Percentiles rank a stretch among this genome's conserved stretches.
phyloP scores from a whole-genome alignment of 2,329 filamentous ascomycete species.

The Fusarium pseudograminearum region DNA sequence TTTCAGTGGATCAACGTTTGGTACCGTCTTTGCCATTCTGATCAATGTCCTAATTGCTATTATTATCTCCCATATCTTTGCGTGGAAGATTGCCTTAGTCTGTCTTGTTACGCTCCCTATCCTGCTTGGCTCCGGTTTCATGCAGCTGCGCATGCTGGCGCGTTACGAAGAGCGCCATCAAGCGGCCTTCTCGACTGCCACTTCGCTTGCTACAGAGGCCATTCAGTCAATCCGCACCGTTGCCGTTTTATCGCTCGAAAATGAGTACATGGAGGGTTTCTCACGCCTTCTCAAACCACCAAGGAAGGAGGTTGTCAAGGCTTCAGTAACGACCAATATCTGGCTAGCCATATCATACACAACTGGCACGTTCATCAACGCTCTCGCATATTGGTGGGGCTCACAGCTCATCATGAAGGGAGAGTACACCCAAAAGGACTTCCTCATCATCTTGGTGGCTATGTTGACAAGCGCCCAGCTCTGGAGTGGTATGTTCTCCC shows the following conservation, averaged over 20 bases:
- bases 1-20: constrained; percentile 76
- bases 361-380: constrained; percentile 75
- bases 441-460: constrained; percentile 78
- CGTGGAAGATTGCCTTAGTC: constrained; percentile 81
- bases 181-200: constrained; percentile 66
- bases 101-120: constrained; percentile 75
- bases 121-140: constrained; percentile 74
- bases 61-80: constrained; percentile 75
- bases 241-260: constrained; percentile 60
- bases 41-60: constrained; percentile 76
- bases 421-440: constrained; percentile 72
- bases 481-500: constrained; percentile 78
- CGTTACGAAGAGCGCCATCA: constrained; percentile 73
- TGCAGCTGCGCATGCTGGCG: constrained; percentile 73
- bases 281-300: constrained; percentile 61
- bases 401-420: constrained; percentile 75
- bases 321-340: constrained; percentile 65
- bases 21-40: constrained; percentile 73
- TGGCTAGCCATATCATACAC: constrained; percentile 71
- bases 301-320: constrained; percentile 64
- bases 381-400: constrained; percentile 84
- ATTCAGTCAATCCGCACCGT: constrained; percentile 36
- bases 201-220: constrained; percentile 37
- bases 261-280: constrained; percentile 66
- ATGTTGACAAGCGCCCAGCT: constrained; percentile 78